Base-by-base conservation (phyloP, 208 protist species). In the Trypanosomatidae sp. region DNA sequence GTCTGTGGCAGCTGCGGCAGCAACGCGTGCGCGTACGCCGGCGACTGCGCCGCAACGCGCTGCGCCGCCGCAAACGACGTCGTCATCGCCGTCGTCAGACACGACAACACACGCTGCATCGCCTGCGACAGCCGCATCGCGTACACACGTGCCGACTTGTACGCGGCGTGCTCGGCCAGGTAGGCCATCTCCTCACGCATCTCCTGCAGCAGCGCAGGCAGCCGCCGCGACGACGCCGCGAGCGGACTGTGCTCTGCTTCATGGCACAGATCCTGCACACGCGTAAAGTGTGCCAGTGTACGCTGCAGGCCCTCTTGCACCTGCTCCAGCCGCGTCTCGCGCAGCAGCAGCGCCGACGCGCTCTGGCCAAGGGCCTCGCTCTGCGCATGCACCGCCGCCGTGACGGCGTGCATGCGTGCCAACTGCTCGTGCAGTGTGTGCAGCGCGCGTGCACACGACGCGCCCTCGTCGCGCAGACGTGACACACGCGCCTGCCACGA, bases 71-170 rank as follows among this genome's bases (percentile, higher is more conserved):
- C 48, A 16, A 92, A 59, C 4, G 82, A 82, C 23, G 45, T 28
- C 26, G 58, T 43, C 35, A 89, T 45, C 3, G 72, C 71, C 28
- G 72, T 61, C 23, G 65, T 72, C 16, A 92, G 48, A 24, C 43
- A 59, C 21, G 55, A 48, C 48, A 43, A 63, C 11, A 74, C 59
- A 4, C 55, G 59, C 55, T 86, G 66, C 51, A 86, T 66, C 23
- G 77, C 77, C 11, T 59, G 33, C 3, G 66, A 65, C n/a, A 88
- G 51, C 19, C 69, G 69, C 33, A 59, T 62, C 21, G 75, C 70
- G 57, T 92, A 92, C 41, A 50, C 47, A 42, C 73, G 70, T n/a
- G 78, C 67, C 7, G 82, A 92, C 48, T 88, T 78, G 52, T 84
- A 83, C 28, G 73, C 56, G 7, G 58, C 33, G 47, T 87, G 71